Conservation (phyloP, 345 rosid species). For the Euclidium syriacum region DNA sequence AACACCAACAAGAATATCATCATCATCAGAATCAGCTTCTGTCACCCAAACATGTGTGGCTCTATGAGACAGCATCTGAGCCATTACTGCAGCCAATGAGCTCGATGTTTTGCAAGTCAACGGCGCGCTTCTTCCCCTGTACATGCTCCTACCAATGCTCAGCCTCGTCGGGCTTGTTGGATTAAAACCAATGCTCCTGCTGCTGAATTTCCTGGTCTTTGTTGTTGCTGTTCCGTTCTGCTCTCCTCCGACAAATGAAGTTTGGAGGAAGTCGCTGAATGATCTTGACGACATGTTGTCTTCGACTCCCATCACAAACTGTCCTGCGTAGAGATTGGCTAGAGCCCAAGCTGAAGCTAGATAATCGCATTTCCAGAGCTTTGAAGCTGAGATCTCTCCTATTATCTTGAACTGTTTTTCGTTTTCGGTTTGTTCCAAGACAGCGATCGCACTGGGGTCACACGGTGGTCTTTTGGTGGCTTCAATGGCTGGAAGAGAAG, state of each 20-base stretch:
- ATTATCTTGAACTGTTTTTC: constrained; percentile 56
- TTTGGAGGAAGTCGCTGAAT: constrained; percentile 43
- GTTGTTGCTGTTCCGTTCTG: constrained; percentile 28
- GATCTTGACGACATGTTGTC: constrained; percentile 66
- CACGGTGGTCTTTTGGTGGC: constrained; percentile 43
- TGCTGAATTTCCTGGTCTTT: constrained; percentile 73
- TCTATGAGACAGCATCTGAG: constrained; percentile 95
- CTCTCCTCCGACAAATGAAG: constrained; percentile 39
- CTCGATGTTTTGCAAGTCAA: constrained; percentile 81
- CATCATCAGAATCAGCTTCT: constrained; percentile 67
- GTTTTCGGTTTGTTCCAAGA: constrained; percentile 55
- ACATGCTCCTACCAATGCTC: constrained; percentile 72
- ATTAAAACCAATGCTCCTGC: constrained; percentile 86
- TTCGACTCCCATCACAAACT: constrained; percentile 95
- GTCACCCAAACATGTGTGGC: constrained; percentile 98
- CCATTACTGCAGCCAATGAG: constrained; percentile 94
- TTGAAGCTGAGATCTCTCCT: constrained; percentile 93
- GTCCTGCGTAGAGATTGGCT: constrained; percentile 86
- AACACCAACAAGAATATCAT: constrained; percentile 78
- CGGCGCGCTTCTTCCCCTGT: constrained; percentile 90
- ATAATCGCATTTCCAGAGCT: constrained; percentile 94
- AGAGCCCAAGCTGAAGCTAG: constrained; percentile 92
- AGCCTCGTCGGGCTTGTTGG: constrained; percentile 48
- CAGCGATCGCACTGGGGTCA: constrained; percentile 80
- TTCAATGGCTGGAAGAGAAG: constrained; percentile 68